phyloP scores from a whole-genome alignment of 129 eudicot species.

The carrot (Daucus carota) region DH1_v3.0 NC_030385.2:43158501-43159000 shows the following conservation, averaged over 20 bases:
- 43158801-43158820: constrained; percentile 75
- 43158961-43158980: constrained; percentile 66
- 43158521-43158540: constrained; percentile 72
- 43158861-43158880: constrained; percentile 49
- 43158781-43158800: constrained; percentile 64
- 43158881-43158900: constrained; percentile 12
- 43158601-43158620: constrained; percentile 64
- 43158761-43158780: constrained; percentile 63
- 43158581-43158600: constrained; percentile 50
- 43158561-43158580: constrained; percentile 39
- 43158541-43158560: constrained; percentile 66
- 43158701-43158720: background rate
- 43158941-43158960: constrained; percentile 49
- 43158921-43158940: constrained; percentile 3
- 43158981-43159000: background rate
- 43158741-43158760: constrained; percentile 69
- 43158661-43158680: constrained; percentile 37
- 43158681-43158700: constrained; percentile 12
- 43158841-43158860: constrained; percentile 60
- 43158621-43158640: constrained; percentile 36
- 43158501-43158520: constrained; percentile 63
- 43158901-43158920: background rate
- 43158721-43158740: constrained; percentile 39
- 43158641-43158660: constrained; percentile 36
- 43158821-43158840: constrained; percentile 61